Conservation (phyloP, 768 basidiomycete species). For the Boletus fagicola region DNA sequence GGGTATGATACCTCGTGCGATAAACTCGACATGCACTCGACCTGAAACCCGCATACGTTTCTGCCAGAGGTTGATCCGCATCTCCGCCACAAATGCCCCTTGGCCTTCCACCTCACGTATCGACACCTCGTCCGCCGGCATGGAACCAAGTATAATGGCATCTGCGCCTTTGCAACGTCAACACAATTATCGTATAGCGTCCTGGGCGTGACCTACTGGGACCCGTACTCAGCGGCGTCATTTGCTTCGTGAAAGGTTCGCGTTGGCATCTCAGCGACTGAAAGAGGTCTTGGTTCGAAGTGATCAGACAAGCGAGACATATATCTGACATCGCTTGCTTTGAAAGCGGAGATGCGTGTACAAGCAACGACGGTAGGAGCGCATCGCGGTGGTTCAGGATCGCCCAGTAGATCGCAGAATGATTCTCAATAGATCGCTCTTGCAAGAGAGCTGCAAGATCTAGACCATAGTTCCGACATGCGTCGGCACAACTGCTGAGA, state of each 20-base stretch:
- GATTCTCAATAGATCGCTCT: constrained; percentile 60
- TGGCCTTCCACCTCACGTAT: constrained; percentile 53
- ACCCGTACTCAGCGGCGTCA: constrained; percentile 14
- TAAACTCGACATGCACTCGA: constrained; percentile 59
- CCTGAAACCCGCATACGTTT: constrained; percentile 65
- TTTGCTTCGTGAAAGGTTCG: constrained; percentile 5
- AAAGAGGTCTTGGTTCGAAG: constrained; percentile 26
- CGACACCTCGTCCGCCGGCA: constrained; percentile 53
- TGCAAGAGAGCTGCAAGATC: constrained; percentile 57
- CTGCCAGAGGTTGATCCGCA: constrained; percentile 55
- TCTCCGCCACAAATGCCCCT: constrained; percentile 49
- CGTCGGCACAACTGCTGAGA: constrained; percentile 49
- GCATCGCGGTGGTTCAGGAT: constrained; percentile 51
- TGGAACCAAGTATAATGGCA: constrained; percentile 40
- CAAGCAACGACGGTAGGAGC: constrained; percentile 51
- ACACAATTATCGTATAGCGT: too few species aligned
- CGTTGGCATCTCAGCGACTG: constrained; percentile 23
- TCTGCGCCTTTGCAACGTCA: constrained; percentile 41
- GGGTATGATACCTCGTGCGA: constrained; percentile 47
- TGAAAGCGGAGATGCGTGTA: constrained; percentile 46
- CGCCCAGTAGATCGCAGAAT: constrained; percentile 72
- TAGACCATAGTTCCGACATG: constrained; percentile 49
- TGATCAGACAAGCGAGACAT: constrained; percentile 57
- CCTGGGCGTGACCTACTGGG: constrained; percentile 5
- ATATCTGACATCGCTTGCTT: constrained; percentile 54